A percentile compares a stretch with the other conserved stretches of the same genome.
These are phyloP conservation scores for Carex arenaria DNA, from an alignment of 202 grass and related monocot genomes.

Conservation along the genomic window DNA sequence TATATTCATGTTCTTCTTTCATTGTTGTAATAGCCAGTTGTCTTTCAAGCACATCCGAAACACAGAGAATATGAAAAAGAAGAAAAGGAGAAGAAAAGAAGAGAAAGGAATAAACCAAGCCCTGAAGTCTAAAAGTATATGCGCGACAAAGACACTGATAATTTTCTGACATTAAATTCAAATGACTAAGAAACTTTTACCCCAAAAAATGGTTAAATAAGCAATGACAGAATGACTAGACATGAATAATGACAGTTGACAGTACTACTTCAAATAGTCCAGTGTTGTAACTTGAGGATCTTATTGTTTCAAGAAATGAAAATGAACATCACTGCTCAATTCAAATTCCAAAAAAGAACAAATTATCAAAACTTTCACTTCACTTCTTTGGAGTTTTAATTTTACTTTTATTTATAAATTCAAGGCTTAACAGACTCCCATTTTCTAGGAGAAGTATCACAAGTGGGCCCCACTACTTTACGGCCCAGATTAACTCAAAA, in stretches of 20 bases:
- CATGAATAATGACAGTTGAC: neutral
- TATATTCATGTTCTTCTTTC: no score
- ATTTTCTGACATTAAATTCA: neutral
- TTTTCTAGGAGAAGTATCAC: no score
- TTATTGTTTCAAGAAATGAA: neutral
- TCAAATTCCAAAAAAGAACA: neutral
- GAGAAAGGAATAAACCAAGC: neutral
- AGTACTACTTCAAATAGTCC: neutral
- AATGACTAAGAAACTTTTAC: neutral
- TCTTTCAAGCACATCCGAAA: neutral
- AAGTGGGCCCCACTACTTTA: no score
- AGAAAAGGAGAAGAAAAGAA: neutral
- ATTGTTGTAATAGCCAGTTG: neutral
- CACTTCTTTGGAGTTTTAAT: no score
- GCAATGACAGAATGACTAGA: neutral
- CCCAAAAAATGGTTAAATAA: neutral
- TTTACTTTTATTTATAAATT: neutral
- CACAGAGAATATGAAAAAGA: neutral
- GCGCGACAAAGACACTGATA: no score
- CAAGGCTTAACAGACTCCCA: neutral
- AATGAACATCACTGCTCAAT: no score
- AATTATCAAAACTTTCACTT: neutral
- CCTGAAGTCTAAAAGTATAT: neutral
- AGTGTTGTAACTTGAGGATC: neutral
- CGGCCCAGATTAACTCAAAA: no score